Evolutionary conservation across 257 asterid genomes (phyloP).

Genomic region (Anisodus acutangulus): DNA sequence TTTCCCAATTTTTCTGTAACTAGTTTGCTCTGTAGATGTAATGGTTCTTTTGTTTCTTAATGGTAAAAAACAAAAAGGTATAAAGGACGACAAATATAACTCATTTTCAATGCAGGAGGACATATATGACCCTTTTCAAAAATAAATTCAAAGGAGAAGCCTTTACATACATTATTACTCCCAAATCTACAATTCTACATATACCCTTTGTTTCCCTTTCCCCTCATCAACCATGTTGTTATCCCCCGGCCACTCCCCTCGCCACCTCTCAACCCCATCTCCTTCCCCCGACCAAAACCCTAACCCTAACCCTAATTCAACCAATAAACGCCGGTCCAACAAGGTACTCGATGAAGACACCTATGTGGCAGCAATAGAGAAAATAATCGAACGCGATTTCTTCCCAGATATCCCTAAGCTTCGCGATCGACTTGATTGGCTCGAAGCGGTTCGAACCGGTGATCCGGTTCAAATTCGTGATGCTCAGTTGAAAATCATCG

Average conservation of each 20-base stretch:
- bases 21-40: too few species aligned
- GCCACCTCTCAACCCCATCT: constrained; percentile 81
- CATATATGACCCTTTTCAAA: too few species aligned
- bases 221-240: constrained; percentile 53
- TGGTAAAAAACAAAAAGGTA: too few species aligned
- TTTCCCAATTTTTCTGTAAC: too few species aligned
- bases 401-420: constrained; percentile 92
- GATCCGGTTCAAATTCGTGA: constrained; percentile 91
- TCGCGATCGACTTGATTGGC: constrained; percentile 95
- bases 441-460: constrained; percentile 72
- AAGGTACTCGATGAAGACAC: constrained; percentile 81
- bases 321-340: constrained; percentile 20
- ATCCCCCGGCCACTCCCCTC: constrained; percentile 94
- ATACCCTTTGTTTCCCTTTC: too few species aligned
- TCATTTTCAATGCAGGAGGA: too few species aligned
- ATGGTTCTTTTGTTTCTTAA: too few species aligned
- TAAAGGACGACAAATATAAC: too few species aligned
- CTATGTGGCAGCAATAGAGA: constrained; percentile 87
- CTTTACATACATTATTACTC: too few species aligned
- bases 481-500: constrained; percentile 88
- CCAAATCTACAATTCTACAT: too few species aligned
- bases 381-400: constrained; percentile 91
- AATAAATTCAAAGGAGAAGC: too few species aligned
- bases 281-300: constrained; percentile 46
- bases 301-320: not conserved